Evolutionary conservation across 73 alveolate genomes (phyloP).

Genomic region (Tetrahymena thermophila): DNA sequence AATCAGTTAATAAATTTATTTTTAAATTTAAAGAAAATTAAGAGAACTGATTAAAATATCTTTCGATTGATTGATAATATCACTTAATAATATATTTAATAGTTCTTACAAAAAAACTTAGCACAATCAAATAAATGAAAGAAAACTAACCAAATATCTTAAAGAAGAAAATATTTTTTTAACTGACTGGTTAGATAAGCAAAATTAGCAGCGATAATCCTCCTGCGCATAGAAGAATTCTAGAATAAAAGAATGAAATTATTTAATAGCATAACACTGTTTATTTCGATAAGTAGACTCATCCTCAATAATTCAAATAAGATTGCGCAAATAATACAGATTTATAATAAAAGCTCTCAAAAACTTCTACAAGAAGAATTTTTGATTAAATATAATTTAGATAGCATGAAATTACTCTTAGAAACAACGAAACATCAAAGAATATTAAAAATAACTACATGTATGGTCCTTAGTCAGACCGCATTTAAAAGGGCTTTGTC

Average conservation of each 20-base stretch:
- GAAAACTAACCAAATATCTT: background rate
- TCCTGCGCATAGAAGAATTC: background rate
- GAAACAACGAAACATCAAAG: background rate
- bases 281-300: background rate
- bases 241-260: background rate
- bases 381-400: background rate
- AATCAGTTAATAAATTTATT: background rate
- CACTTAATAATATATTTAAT: background rate
- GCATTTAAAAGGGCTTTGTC: background rate
- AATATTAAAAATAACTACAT: background rate
- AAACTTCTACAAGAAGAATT: background rate
- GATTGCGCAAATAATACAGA: background rate
- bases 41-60: background rate
- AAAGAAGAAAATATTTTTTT: background rate
- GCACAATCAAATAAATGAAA: background rate
- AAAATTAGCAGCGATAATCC: background rate
- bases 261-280: background rate
- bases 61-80: background rate
- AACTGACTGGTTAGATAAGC: background rate
- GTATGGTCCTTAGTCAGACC: background rate
- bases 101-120: background rate
- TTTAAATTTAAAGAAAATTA: background rate
- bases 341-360: background rate
- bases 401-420: background rate
- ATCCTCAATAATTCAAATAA: background rate